These are phyloP conservation scores for Lepidium africanum DNA, from an alignment of 345 rosid genomes.

Conservation along the genomic window DNA sequence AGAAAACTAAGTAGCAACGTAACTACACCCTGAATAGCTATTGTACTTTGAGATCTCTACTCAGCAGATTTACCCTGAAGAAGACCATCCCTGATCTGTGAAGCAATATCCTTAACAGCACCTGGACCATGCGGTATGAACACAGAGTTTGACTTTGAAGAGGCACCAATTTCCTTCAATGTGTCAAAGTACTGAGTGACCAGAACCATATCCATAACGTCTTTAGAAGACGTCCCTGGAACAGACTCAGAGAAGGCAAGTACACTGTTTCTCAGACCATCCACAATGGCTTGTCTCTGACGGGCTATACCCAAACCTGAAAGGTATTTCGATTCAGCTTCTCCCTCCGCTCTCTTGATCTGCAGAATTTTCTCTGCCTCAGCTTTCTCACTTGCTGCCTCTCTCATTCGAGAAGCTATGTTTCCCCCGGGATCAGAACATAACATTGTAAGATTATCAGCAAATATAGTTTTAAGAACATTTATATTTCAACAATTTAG, in stretches of 20 bases:
- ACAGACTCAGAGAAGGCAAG: slow-evolving; percentile 58
- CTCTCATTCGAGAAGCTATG: slow-evolving; percentile 53
- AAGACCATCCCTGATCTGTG: slow-evolving; percentile 71
- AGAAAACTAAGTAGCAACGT: slow-evolving; percentile 2
- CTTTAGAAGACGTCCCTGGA: slow-evolving; percentile 64
- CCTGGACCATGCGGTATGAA: slow-evolving; percentile 79
- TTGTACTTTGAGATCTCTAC: slow-evolving; percentile 5
- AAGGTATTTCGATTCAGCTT: slow-evolving; percentile 59
- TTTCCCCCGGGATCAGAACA: background rate
- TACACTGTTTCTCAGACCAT: slow-evolving; percentile 61
- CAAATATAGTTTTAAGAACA: background rate
- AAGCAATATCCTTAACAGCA: slow-evolving; percentile 53
- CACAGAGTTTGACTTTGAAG: slow-evolving; percentile 53
- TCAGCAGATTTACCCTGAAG: slow-evolving; percentile 39
- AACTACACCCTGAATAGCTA: slow-evolving; percentile 12
- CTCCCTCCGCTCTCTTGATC: slow-evolving; percentile 65
- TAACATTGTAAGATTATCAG: background rate
- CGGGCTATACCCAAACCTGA: slow-evolving; percentile 55
- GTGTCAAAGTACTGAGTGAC: slow-evolving; percentile 77
- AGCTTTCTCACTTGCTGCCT: slow-evolving; percentile 56
- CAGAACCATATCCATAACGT: slow-evolving; percentile 76
- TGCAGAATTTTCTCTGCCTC: slow-evolving; percentile 66
- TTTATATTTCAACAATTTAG: background rate
- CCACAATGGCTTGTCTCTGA: slow-evolving; percentile 67
- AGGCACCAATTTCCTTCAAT: slow-evolving; percentile 64